These are phyloP conservation scores for Botryotinia narcissicola DNA, from an alignment of 2,329 filamentous ascomycete genomes.

Conservation along the genomic window DNA sequence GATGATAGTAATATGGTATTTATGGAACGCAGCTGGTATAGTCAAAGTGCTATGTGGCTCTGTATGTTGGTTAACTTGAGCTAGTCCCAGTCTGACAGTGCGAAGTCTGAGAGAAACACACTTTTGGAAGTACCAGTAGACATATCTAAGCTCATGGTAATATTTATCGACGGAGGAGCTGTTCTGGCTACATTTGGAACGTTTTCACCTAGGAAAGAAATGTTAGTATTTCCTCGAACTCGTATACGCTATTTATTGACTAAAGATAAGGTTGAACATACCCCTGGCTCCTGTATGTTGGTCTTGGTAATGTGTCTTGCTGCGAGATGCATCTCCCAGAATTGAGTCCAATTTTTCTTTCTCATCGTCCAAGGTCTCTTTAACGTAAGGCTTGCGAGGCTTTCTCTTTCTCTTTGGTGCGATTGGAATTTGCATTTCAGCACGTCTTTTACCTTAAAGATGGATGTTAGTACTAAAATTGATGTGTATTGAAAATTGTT, in stretches of 20 bases:
- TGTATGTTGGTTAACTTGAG: neutral
- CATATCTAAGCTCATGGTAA: neutral
- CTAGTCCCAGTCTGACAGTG: too few relatives aligned
- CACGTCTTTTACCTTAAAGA: neutral
- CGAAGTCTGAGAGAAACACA: neutral
- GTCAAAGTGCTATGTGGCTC: neutral
- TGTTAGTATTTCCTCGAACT: neutral
- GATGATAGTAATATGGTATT: neutral
- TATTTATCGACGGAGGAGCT: neutral
- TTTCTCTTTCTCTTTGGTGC: neutral
- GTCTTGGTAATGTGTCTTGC: neutral
- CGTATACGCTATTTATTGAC: neutral
- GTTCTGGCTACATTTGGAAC: neutral
- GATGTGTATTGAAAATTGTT: neutral
- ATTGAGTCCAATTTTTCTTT: neutral
- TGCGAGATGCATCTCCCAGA: neutral
- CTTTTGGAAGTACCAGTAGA: too few relatives aligned
- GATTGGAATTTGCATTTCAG: neutral
- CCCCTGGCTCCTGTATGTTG: neutral
- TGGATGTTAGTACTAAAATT: neutral
- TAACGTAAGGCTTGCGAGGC: neutral
- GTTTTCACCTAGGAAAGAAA: neutral
- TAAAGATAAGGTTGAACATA: neutral
- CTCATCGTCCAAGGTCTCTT: neutral
- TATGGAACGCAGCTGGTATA: neutral